Evolutionary conservation across 257 asterid genomes (phyloP), one percentile per base, ranked within the genome.

Genomic region (Lavandula angustifolia): DNA sequence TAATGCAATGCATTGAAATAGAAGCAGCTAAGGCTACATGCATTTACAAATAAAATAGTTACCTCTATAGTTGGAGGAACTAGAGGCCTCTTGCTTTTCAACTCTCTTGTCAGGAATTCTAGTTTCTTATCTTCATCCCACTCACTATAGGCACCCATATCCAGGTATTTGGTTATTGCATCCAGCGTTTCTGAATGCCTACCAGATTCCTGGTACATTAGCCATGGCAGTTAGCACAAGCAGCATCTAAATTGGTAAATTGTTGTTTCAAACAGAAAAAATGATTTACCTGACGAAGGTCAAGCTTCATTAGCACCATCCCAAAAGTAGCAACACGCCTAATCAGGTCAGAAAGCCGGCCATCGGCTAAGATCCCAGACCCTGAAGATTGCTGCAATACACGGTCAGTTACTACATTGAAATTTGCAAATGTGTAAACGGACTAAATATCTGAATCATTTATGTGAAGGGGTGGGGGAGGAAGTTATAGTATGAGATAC

Each of bases 281-380:
- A 41, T 59, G 48, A 62, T 47, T 43, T 59, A 89, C 99, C 99
- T 89, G 98, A 62, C 99, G 97, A 69, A 92, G 95, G 80, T 92
- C 97, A 48, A 92, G 97, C 85, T 92, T 89, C 97, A 92, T 87
- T 55, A 89, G 75, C 54, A 84, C 97, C 95, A 92, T 92, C 47
- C 97, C 96, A 38, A 92, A 92, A 31, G 96, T 78, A 61, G 92
- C 81, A 62, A 87, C 96, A 56, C 97, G 97, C 68, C 99, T 83
- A 59, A 89, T 89, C 59, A 92, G 76, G 85, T 92, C 99, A 69
- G 86, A 84, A 68, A 92, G 83, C 46, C 99, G 78, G 31, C 97
- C 99, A 80, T 92, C 99, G 52, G 92, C 99, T 68, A 92, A 80
- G 72, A 92, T 80, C 55, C 84, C 95, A 46, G 99, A 87, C 37